Base-by-base conservation (phyloP, 768 basidiomycete species). In the Pseudohyphozyma bogoriensis region DNA sequence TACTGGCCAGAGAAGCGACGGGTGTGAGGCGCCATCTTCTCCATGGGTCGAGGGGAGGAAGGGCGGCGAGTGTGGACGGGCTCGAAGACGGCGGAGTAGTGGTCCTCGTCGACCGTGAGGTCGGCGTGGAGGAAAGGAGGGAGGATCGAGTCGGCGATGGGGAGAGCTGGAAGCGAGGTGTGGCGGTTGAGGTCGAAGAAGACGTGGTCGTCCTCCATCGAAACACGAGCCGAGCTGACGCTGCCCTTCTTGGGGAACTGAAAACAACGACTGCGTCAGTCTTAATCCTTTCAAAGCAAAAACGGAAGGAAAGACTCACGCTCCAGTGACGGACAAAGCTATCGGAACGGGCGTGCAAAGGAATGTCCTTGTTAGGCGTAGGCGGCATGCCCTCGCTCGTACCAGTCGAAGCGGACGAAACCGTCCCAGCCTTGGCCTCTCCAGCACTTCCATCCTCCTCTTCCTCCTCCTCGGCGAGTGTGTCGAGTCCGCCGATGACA, bases 181-280 rank as follows among this genome's bases (percentile, higher is more conserved):
- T 67, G 66, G 55, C 63, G 63, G 56, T 63, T 58, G 66, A 60
- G 58, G 29, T 62, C 62, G 42, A 67, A 67, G 60, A 67, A 67
- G 5, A 54, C 37, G 44, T 47, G 46, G 46, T 67, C 66, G 22
- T 63, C 65, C 22, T 66, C 65, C 54, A 58, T 29, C 36, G 61
- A 63, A n/a, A 51, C 29, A 22, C 61, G 61, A 0, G 55, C 49
- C 42, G 61, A 60, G 40, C 50, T 59, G 32, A 63, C 42, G 44
- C 59, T 63, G 40, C 62, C 62, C 36, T 58, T 44, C n/a, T 36
- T 56, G 13, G 65, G 65, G 58, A 66, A 66, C 65, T 66, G 29
- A 1, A 24, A n/a, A n/a, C 26, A 10, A 20, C 6, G 12, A 8
- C 46, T 46, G 20, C 10, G 29, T 49, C 44, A 54, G 46, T 15